Percentiles rank a stretch among this genome's conserved stretches.
Evolutionary conservation across 768 basidiomycete species (phyloP).

Genomic region (Tulasnella sp.): DNA sequence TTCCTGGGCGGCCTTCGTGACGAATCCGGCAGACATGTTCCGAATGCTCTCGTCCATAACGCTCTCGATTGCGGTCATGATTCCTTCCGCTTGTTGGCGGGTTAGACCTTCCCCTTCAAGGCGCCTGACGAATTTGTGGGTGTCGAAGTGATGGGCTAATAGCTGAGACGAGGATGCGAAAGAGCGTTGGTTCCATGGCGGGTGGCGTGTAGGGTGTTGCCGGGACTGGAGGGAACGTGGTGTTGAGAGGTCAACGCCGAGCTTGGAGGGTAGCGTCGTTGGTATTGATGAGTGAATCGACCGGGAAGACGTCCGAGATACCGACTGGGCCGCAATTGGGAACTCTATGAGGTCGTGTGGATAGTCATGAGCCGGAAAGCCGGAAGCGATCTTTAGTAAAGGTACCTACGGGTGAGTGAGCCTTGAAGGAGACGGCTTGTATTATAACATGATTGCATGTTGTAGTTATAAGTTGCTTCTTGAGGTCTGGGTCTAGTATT

Average conservation of each 20-base stretch:
- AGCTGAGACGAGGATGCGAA: neutral
- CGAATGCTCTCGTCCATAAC: conserved; percentile 95
- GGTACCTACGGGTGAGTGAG: neutral
- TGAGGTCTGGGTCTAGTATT: neutral
- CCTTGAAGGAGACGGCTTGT: neutral
- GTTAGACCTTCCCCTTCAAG: conserved; percentile 82
- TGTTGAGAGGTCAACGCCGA: neutral
- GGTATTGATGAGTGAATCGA: neutral
- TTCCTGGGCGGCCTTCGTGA: conserved; percentile 91
- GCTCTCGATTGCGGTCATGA: conserved; percentile 94
- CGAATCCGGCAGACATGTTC: conserved; percentile 94
- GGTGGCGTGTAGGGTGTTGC: neutral
- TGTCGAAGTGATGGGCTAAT: conserved; percentile 62
- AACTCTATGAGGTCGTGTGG: neutral
- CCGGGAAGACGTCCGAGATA: neutral
- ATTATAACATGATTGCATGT: neutral
- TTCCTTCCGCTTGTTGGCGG: conserved; percentile 86
- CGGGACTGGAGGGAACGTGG: neutral
- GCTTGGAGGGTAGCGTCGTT: neutral
- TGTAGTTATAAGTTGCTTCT: neutral
- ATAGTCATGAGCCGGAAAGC: neutral
- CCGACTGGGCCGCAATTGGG: neutral
- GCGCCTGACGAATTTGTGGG: conserved; percentile 86
- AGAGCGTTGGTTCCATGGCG: neutral
- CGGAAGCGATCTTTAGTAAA: neutral